Evolutionary conservation across 2,329 filamentous ascomycete species (phyloP).

Genomic region (Alternaria arborescens): DNA sequence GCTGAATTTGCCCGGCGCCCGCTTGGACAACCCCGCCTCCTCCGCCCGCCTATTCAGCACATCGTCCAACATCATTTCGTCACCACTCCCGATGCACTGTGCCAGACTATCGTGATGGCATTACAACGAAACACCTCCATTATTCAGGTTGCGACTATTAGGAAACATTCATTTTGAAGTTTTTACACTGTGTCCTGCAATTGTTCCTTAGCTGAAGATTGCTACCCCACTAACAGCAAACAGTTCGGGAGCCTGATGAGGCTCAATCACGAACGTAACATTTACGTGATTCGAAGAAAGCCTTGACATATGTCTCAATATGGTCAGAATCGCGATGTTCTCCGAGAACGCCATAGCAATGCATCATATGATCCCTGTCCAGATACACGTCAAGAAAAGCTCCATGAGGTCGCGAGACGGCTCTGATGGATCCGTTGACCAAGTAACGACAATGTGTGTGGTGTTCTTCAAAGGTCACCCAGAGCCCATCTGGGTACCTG

Average conservation of each 20-base stretch:
- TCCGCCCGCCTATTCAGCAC: neutral
- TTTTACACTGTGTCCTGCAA: neutral
- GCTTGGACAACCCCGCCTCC: neutral
- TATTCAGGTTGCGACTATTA: neutral
- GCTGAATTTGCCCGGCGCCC: neutral
- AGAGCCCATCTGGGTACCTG: neutral
- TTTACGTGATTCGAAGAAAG: neutral
- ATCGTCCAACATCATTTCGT: too few relatives aligned
- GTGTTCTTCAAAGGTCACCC: conserved; percentile 5
- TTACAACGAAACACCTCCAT: too few relatives aligned
- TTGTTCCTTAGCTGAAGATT: neutral
- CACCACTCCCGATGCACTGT: too few relatives aligned
- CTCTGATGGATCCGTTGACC: neutral
- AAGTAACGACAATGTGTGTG: neutral
- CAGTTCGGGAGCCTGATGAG: neutral
- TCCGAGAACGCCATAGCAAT: neutral
- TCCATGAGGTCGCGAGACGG: neutral
- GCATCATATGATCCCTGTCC: neutral
- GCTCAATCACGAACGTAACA: neutral
- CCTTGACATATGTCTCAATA: neutral
- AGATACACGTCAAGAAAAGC: neutral
- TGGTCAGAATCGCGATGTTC: neutral
- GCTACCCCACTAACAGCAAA: neutral
- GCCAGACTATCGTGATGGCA: too few relatives aligned
- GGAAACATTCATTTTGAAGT: neutral